These are phyloP conservation scores for Pyrenophora seminiperda DNA, from an alignment of 2,329 filamentous ascomycete species.

Conservation along the genomic window DNA sequence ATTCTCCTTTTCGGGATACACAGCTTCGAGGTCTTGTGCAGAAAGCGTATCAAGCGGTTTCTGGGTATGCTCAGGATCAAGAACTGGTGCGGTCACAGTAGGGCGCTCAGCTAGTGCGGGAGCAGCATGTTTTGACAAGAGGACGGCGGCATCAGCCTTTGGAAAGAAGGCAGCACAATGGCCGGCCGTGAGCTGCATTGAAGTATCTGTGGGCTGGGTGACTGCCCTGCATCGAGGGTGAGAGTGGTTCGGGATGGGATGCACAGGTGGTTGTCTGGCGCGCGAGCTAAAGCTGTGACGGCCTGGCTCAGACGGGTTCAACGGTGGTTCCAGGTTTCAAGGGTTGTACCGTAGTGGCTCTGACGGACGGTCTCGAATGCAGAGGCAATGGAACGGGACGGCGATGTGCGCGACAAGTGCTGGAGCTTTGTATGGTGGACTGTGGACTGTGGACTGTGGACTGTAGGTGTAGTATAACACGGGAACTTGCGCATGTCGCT, in stretches of 20 bases:
- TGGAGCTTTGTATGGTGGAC: neutral
- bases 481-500: neutral
- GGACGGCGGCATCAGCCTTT: slow-evolving; percentile 33
- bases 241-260: neutral
- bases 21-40: slow-evolving; percentile 13
- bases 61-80: slow-evolving; percentile 29
- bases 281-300: slow-evolving; percentile 10
- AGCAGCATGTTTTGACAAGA: slow-evolving; percentile 25
- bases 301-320: neutral
- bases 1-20: slow-evolving; percentile 26
- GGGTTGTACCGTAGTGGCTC: too few relatives aligned
- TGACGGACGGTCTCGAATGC: too few relatives aligned
- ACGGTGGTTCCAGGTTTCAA: neutral
- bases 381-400: neutral
- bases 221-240: slow-evolving; percentile 3
- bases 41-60: slow-evolving; percentile 26
- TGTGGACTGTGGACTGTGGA: neutral
- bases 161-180: slow-evolving; percentile 33
- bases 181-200: slow-evolving; percentile 17
- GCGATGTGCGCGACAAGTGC: neutral
- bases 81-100: slow-evolving; percentile 26
- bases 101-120: slow-evolving; percentile 26
- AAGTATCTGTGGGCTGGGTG: neutral
- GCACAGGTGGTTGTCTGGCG: neutral
- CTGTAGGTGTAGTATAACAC: neutral